phyloP scores from a whole-genome alignment of 371 early-diverging fungal genomes.

The Nosema bombycis region DNA sequence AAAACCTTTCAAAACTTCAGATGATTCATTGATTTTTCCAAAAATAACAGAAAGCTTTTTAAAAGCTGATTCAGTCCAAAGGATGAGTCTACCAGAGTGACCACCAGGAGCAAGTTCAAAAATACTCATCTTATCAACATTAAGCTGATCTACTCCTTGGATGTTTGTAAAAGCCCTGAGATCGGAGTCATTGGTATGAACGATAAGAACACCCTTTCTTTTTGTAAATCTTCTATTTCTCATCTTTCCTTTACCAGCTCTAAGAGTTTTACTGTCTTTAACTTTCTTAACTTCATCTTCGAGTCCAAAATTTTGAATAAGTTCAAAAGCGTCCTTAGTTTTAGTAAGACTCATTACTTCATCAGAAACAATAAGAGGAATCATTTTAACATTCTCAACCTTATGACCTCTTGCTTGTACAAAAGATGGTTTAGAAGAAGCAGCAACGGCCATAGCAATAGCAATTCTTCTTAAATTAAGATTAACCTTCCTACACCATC shows the following conservation, averaged over 20 bases:
- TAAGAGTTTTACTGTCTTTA: constrained; percentile 84
- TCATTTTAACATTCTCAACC: constrained; percentile 80
- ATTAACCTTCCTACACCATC: constrained; percentile 98
- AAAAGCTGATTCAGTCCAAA: constrained; percentile 96
- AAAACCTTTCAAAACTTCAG: constrained; percentile 85
- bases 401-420: constrained; percentile 97
- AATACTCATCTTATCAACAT: constrained; percentile 83
- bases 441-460: constrained; percentile 91
- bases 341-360: constrained; percentile 75
- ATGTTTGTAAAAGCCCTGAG: constrained; percentile 95
- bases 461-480: constrained; percentile 93
- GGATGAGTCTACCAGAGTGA: constrained; percentile 94
- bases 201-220: constrained; percentile 91
- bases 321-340: constrained; percentile 87
- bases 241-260: constrained; percentile 95
- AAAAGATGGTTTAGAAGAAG: constrained; percentile 84
- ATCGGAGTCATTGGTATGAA: constrained; percentile 81
- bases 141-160: constrained; percentile 88
- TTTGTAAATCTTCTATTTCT: constrained; percentile 94
- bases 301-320: constrained; percentile 84
- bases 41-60: constrained; percentile 83
- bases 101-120: constrained; percentile 97
- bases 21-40: constrained; percentile 75
- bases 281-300: constrained; percentile 90
- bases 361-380: constrained; percentile 86